Percentiles rank a stretch among this genome's conserved stretches.
Evolutionary conservation across 805 yeast genomes (phyloP).

Genomic region (Lipomyces chichibuensis): DNA sequence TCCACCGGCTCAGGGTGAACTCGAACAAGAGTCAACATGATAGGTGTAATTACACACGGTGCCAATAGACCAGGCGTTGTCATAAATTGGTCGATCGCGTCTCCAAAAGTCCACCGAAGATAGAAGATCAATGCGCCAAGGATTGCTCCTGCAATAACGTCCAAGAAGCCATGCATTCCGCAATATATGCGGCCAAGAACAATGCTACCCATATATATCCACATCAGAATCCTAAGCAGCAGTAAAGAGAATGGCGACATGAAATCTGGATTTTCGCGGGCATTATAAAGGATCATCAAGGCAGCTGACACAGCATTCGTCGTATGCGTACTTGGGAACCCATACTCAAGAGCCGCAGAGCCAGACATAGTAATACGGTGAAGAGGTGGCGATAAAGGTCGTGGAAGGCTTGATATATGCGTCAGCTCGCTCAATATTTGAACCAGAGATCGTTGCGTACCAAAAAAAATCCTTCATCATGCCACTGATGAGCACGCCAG

Average conservation of each 20-base stretch:
- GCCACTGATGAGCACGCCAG: constrained; percentile 64
- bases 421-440: not conserved
- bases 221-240: constrained; percentile 19
- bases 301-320: constrained; percentile 90
- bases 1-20: constrained; percentile 84
- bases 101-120: constrained; percentile 51
- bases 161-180: constrained; percentile 96
- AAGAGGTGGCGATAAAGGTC: constrained; percentile 91
- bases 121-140: constrained; percentile 62
- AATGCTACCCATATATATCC: constrained; percentile 63
- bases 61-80: constrained; percentile 32
- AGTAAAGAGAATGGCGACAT: constrained; percentile 15
- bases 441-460: constrained; percentile 6
- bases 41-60: constrained; percentile 43
- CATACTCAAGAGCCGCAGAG: constrained; percentile 91
- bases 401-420: constrained; percentile 57
- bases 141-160: constrained; percentile 64
- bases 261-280: constrained; percentile 8
- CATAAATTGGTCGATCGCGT: constrained; percentile 50
- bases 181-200: constrained; percentile 85
- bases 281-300: constrained; percentile 48
- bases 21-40: constrained; percentile 58
- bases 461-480: constrained; percentile 80
- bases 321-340: constrained; percentile 92
- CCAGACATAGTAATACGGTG: constrained; percentile 86